Conservation (phyloP, 257 asterid genomes). For the Anisodus tanguticus region DNA sequence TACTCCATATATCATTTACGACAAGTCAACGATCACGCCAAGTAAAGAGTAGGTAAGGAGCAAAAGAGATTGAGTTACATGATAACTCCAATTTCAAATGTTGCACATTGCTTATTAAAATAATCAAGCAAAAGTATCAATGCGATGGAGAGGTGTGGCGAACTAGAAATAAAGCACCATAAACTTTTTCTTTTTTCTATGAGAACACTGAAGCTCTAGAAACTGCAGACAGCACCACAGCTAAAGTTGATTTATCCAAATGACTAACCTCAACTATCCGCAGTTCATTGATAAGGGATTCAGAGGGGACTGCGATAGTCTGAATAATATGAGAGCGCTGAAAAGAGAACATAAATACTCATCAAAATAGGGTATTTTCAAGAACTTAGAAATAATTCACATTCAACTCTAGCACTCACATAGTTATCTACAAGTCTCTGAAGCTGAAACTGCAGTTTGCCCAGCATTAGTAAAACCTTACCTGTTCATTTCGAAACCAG, state of each 20-base stretch:
- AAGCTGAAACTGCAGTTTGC: conserved; percentile 52
- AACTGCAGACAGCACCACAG: background rate
- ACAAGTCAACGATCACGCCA: background rate
- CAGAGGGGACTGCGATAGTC: conserved; percentile 91
- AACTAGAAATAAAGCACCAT: conserved; percentile 1
- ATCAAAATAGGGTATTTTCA: conserved; percentile 12
- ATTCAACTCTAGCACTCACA: conserved; percentile 39
- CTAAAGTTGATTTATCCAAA: background rate
- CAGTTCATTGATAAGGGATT: conserved; percentile 90
- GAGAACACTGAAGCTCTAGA: background rate
- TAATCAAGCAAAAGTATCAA: conserved; percentile 3
- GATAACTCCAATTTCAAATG: background rate
- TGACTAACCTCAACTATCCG: conserved; percentile 80
- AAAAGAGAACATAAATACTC: conserved; percentile 31
- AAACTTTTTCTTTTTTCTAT: background rate
- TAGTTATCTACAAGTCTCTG: conserved; percentile 57
- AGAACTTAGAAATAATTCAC: background rate
- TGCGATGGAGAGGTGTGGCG: background rate
- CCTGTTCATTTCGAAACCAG: conserved; percentile 42
- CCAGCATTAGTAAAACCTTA: conserved; percentile 54
- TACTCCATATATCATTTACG: background rate
- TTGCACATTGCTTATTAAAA: background rate
- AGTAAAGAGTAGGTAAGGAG: background rate
- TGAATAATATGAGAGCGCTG: conserved; percentile 93
- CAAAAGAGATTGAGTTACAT: background rate